These are phyloP conservation scores for Euryodendron excelsum DNA, from an alignment of 148 eudicot genomes.

Conservation along the genomic window DNA sequence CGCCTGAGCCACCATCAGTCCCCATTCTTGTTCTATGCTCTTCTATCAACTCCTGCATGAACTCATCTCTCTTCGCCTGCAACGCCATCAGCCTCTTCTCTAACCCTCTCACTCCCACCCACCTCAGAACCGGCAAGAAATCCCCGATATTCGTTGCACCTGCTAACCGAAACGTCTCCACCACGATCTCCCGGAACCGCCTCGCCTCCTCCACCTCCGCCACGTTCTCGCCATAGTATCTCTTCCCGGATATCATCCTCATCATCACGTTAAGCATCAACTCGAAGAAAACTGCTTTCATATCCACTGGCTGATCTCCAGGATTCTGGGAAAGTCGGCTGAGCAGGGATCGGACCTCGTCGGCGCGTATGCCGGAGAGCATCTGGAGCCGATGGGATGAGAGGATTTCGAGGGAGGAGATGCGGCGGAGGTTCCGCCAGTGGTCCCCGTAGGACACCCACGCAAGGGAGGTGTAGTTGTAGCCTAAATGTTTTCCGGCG, in stretches of 20 bases:
- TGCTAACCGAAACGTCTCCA: constrained; percentile 5
- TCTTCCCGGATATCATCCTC: constrained; percentile 43
- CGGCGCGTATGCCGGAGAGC: constrained; percentile 23
- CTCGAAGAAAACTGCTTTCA: constrained; percentile 34
- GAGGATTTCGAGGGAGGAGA: constrained; percentile 42
- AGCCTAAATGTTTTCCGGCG: constrained; percentile 36
- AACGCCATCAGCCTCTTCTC: constrained; percentile 30
- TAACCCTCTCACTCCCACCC: constrained; percentile 20
- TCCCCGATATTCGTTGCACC: constrained; percentile 25
- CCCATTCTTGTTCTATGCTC: constrained; percentile 1
- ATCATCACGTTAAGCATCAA: constrained; percentile 26
- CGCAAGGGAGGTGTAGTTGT: constrained; percentile 33
- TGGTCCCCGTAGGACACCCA: constrained; percentile 57
- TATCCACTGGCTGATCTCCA: constrained; percentile 17
- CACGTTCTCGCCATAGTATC: constrained; percentile 22
- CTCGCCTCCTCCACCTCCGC: constrained; percentile 24
- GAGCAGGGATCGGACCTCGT: constrained; percentile 30
- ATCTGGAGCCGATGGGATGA: constrained; percentile 41
- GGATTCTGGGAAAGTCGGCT: background rate
- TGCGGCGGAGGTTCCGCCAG: constrained; percentile 53
- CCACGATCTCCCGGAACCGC: no score
- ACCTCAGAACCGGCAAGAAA: constrained; percentile 39
- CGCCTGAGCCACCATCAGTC: background rate
- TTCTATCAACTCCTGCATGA: constrained; percentile 35
- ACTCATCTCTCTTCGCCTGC: constrained; percentile 26